Base-by-base conservation (phyloP, 2,329 filamentous ascomycete species). In the Colletotrichum sidae region DNA sequence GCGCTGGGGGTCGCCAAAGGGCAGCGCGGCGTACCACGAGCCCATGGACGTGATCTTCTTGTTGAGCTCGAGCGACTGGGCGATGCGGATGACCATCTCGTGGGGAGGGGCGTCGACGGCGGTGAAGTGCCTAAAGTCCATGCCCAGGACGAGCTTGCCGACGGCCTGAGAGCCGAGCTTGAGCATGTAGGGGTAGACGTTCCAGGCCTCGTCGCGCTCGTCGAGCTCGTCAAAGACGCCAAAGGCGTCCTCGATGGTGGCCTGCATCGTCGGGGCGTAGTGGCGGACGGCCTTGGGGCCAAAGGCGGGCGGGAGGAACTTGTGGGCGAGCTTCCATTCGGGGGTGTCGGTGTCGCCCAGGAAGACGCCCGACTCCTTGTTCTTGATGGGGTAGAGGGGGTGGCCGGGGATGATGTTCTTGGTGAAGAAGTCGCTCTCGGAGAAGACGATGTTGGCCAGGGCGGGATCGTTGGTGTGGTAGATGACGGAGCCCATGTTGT, bases 281-380 rank as follows among this genome's bases (percentile, higher is more conserved):
- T 89, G 87, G 1, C 84, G 78, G 5, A 90, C 86, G 0, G 87
- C 87, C 70, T 87, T 88, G 38, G 87, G 86, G 0, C 82, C 82
- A 10, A 90, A 76, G 0, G 85, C 83, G 0, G 88, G 86, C 0
- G 87, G 86, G 1, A 90, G 69, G 73, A 89, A 90, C 72, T 90
- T 90, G 77, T 90, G 88, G 0, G 83, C 81, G 0, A 81, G 69
- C 33, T 73, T 72, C 83, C 83, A 88, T 59, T 82, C 78, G 13
- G 81, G 77, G 0, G 80, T 83, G 17, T 85, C 78, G 0, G 84
- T 87, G 69, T 87, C 84, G 67, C 80, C 78, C 4, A 82, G 65
- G 69, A 84, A 84, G 39, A 84, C 74, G 13, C 78, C 80, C 0
- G 80, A 78, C 17, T 79, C 74, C 7, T 73, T 69, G 53, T 77